Evolutionary conservation across 2,329 filamentous ascomycete genomes (phyloP).

Genomic region (Paecilomyces formosus): DNA sequence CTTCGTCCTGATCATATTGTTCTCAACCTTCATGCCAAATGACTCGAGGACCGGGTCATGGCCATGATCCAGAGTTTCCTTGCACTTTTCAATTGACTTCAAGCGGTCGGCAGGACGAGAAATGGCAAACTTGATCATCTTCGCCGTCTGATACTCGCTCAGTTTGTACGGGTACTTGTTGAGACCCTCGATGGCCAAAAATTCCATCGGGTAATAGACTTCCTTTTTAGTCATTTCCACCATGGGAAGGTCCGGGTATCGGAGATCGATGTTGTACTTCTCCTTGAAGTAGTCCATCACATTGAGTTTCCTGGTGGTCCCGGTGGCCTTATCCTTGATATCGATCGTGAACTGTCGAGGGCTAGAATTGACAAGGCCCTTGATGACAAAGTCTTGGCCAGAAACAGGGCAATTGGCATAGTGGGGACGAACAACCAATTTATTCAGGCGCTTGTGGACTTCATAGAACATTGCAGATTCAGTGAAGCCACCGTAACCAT

Average conservation of each 20-base stretch:
- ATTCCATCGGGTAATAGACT: conserved; percentile 50
- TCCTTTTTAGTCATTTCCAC: conserved; percentile 51
- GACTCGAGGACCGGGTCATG: conserved; percentile 62
- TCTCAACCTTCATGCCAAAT: conserved; percentile 66
- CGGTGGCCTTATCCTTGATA: conserved; percentile 31
- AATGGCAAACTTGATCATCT: conserved; percentile 93
- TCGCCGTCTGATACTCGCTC: conserved; percentile 57
- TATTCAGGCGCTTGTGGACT: conserved; percentile 22
- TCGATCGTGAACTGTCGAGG: conserved; percentile 38
- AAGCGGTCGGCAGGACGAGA: conserved; percentile 65
- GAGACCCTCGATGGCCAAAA: conserved; percentile 45
- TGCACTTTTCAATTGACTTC: conserved; percentile 58
- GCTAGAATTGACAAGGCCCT: conserved; percentile 38
- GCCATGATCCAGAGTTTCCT: conserved; percentile 59
- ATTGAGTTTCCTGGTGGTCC: conserved; percentile 39
- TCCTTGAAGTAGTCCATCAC: conserved; percentile 53
- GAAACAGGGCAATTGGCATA: conserved; percentile 27
- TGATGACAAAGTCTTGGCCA: conserved; percentile 43
- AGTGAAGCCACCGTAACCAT: conserved; percentile 15
- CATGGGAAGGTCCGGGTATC: conserved; percentile 46
- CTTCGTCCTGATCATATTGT: conserved; percentile 57
- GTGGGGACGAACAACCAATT: conserved; percentile 29
- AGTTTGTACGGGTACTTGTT: conserved; percentile 54
- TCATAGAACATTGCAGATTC: conserved; percentile 18
- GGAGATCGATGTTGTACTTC: conserved; percentile 43